Base-by-base conservation (phyloP, 352 stramenopile species). In the Globisporangium uncinulatum region DNA sequence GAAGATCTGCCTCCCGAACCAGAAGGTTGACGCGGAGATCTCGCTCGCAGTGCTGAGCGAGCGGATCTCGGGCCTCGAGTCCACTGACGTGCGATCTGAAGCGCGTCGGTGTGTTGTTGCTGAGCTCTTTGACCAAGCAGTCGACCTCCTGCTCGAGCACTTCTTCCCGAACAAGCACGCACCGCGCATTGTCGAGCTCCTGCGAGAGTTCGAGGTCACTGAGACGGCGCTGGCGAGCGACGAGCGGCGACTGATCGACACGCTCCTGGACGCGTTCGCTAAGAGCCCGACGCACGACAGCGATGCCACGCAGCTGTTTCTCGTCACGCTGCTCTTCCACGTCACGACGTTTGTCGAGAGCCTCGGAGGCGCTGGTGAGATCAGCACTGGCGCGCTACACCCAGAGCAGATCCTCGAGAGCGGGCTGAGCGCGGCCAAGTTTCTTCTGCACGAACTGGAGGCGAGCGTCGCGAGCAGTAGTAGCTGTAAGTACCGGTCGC, bases 1-100 rank as follows among this genome's bases (percentile, higher is more conserved):
- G 14, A 32, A 21, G 17, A 57, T 88, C 31, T 21, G 55, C 6
- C 49, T 86, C 19, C 69, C 76, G 0, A 90, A 90, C 49, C 69
- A 82, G 45, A 75, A 73, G 19, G 24, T 61, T 3, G 65, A 69
- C 24, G 42, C 51, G 2, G 47, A 67, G 47, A 81, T 90, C 43
- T 78, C 73, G 0, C 43, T 69, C 2, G 36, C 59, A 6, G 66
- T 74, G 0, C 59, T 90, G 15, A 61, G 76, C 14, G 62, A 77
- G 44, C 84, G 84, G 31, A 74, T 88, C 21, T 72, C 61, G 3
- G 59, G 71, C 14, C 48, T 89, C 17, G 71, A 76, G 24, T 86
- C 73, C 61, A 76, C 77, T 4, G 74, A 87, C 31, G 70, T 87
- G 14, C 81, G 70, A 55, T 69, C 66, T 6, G 76, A 88, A 61